Evolutionary conservation across 2,329 filamentous ascomycete species (phyloP).

Genomic region (Curvularia lunata): DNA sequence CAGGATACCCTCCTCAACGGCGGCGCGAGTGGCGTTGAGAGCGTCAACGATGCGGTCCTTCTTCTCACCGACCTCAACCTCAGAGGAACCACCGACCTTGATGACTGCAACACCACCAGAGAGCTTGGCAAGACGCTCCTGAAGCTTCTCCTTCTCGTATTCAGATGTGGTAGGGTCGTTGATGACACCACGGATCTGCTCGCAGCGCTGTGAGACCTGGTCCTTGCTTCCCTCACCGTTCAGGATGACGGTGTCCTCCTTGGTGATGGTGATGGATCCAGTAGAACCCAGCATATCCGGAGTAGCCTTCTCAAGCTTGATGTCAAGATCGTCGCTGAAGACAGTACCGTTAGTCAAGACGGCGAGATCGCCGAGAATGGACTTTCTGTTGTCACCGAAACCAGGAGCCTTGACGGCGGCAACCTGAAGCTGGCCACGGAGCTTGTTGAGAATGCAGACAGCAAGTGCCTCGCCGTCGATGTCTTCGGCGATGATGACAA

Average conservation of each 20-base stretch:
- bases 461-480: slow-evolving; percentile 98
- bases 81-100: slow-evolving; percentile 96
- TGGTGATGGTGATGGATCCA: slow-evolving; percentile 98
- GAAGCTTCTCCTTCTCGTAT: slow-evolving; percentile 99
- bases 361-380: slow-evolving; percentile 94
- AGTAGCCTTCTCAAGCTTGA: slow-evolving; percentile 99
- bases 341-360: slow-evolving; percentile 96
- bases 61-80: slow-evolving; percentile 99
- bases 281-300: slow-evolving; percentile 95
- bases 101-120: slow-evolving; percentile 99
- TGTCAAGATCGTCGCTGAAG: slow-evolving; percentile 97
- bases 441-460: slow-evolving; percentile 99
- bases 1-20: slow-evolving; percentile 98
- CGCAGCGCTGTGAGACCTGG: slow-evolving; percentile 88
- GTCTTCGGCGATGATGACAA: slow-evolving; percentile 98
- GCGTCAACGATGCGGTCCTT: slow-evolving; percentile 99
- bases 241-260: slow-evolving; percentile 98
- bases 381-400: slow-evolving; percentile 99
- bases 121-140: slow-evolving; percentile 99
- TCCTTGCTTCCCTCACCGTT: slow-evolving; percentile 98
- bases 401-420: slow-evolving; percentile 98
- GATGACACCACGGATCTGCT: slow-evolving; percentile 99
- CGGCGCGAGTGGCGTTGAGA: slow-evolving; percentile 95
- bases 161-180: slow-evolving; percentile 91
- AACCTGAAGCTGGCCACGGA: slow-evolving; percentile 98